Conservation (phyloP, 75 land plant species). For the Sequoiadendron giganteum region DNA sequence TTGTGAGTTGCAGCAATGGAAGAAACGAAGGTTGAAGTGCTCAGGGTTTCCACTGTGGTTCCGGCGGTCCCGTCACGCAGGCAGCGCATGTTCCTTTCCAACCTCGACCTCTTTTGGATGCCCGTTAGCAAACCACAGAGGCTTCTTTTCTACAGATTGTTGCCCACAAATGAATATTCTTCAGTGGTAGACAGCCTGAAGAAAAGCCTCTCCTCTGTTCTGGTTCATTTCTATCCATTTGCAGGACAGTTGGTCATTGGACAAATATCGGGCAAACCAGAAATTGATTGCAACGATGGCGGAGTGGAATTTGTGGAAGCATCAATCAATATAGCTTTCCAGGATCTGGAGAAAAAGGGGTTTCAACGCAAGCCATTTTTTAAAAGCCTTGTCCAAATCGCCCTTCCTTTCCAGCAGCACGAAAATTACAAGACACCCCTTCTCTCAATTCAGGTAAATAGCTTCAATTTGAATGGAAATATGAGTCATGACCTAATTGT, state of each 20-base stretch:
- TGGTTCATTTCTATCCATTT: conserved; percentile 12
- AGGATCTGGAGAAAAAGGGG: no score
- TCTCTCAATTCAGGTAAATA: no score
- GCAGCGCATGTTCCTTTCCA: neutral
- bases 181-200: neutral
- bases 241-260: conserved; percentile 9
- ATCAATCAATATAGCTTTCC: no score
- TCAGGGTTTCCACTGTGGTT: neutral
- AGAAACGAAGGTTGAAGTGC: neutral
- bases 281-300: neutral
- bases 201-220: neutral
- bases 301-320: no score
- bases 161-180: neutral
- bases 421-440: no score
- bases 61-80: neutral
- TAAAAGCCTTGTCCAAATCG: no score
- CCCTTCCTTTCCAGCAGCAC: no score
- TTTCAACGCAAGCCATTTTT: no score
- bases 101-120: conserved; percentile 16
- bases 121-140: neutral
- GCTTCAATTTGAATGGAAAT: no score
- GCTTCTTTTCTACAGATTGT: conserved; percentile 4
- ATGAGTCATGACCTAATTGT: no score
- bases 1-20: no score
- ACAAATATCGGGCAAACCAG: neutral